Percentiles rank a stretch among this genome's conserved stretches.
Evolutionary conservation across 176 grass and related monocot genomes (phyloP).

Genomic region (Thinopyrum elongatum): DNA sequence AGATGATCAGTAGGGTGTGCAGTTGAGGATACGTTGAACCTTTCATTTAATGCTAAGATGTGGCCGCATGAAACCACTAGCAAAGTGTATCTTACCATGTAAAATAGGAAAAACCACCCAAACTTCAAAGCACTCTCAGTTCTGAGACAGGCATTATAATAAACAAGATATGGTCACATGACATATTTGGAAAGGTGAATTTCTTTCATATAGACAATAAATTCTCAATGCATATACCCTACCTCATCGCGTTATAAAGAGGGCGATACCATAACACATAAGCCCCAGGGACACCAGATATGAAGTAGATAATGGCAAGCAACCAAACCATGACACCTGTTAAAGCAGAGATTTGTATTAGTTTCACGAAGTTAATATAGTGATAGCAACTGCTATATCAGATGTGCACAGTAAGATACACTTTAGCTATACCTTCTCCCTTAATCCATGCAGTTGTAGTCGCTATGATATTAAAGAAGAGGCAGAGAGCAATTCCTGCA

Average conservation of each 20-base stretch:
- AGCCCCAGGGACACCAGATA: conserved; percentile 90
- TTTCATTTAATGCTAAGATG: conserved; percentile 13
- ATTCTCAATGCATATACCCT: not conserved
- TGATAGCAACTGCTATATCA: conserved; percentile 14
- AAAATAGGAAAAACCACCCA: conserved; percentile 98
- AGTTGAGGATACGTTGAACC: not conserved
- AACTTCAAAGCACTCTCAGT: conserved; percentile 96
- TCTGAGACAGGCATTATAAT: conserved; percentile 43
- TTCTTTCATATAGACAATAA: conserved; percentile 1
- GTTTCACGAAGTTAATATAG: not conserved
- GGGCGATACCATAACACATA: conserved; percentile 90
- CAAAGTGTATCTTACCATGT: conserved; percentile 55
- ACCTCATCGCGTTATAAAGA: conserved; percentile 98
- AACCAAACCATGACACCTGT: conserved; percentile 91
- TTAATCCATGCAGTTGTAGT: conserved; percentile 93
- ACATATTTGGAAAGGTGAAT: conserved; percentile 11
- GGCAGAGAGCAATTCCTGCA: conserved; percentile 65
- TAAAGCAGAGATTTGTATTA: conserved; percentile 27
- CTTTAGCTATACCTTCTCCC: conserved; percentile 64
- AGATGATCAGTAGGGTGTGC: conserved; percentile 5
- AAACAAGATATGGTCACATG: conserved; percentile 9
- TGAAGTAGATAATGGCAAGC: conserved; percentile 96
- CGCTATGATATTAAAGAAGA: conserved; percentile 90
- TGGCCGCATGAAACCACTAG: not conserved
- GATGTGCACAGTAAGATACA: not conserved